phyloP scores from a whole-genome alignment of 306 rosid species.

The Potentilla sterilis region DNA sequence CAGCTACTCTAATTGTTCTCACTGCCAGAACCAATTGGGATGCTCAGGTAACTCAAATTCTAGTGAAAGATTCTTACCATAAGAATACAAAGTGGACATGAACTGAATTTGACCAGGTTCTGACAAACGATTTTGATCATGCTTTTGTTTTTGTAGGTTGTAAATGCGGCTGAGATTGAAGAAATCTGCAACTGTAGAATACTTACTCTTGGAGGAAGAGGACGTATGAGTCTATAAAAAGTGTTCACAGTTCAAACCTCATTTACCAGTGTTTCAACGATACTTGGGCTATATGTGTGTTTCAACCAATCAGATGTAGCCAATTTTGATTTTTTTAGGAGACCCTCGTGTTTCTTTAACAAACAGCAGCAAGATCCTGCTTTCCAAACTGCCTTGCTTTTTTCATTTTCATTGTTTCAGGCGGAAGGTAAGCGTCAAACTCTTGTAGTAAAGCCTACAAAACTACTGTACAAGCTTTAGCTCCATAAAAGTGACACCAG shows the following conservation, averaged over 20 bases:
- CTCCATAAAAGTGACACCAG: neutral
- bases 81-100: neutral
- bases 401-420: neutral
- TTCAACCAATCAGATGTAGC: neutral
- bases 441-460: neutral
- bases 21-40: conserved; percentile 67
- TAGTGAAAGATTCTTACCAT: neutral
- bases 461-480: neutral
- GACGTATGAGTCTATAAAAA: conserved; percentile 8
- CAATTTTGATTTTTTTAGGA: neutral
- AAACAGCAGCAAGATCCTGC: neutral
- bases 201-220: conserved; percentile 28
- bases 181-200: conserved; percentile 45
- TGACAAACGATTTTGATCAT: neutral
- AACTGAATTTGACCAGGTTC: conserved; percentile 4
- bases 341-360: neutral
- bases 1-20: conserved; percentile 47
- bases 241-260: neutral
- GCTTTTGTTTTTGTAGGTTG: conserved; percentile 38
- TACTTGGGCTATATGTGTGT: too few species aligned
- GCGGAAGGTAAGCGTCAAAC: neutral
- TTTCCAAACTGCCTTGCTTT: too few species aligned
- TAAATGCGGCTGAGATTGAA: conserved; percentile 43
- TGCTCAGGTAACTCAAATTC: conserved; percentile 42
- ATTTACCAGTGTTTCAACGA: neutral